Evolutionary conservation across 345 rosid genomes (phyloP).

Genomic region (Citrus mangshanensis): DNA sequence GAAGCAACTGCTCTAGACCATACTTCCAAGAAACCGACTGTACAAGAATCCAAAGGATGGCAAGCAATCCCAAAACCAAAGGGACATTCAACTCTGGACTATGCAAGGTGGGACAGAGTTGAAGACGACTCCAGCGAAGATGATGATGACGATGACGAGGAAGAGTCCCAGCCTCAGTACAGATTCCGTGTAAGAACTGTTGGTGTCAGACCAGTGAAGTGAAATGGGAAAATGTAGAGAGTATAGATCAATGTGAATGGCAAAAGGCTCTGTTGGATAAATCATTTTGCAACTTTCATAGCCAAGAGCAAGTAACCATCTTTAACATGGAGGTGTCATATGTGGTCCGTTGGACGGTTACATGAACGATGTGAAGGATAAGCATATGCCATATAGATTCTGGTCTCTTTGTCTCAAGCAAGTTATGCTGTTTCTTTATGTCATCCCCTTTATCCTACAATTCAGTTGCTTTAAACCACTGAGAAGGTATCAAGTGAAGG

Average conservation of each 20-base stretch:
- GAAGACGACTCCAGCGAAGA: conserved; percentile 83
- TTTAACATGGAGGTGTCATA: not conserved
- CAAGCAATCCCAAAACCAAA: conserved; percentile 93
- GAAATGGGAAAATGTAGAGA: conserved; percentile 21
- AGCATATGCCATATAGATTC: not conserved
- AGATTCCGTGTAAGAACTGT: conserved; percentile 81
- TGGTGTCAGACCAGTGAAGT: conserved; percentile 76
- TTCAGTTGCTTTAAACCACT: not conserved
- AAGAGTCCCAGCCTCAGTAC: conserved; percentile 65
- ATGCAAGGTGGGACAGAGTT: conserved; percentile 82
- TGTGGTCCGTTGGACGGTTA: not conserved
- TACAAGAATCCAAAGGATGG: conserved; percentile 62
- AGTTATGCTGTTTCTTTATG: not conserved
- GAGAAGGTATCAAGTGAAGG: not conserved
- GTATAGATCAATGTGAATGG: not conserved
- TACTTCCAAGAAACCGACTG: conserved; percentile 32
- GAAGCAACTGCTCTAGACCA: conserved; percentile 25
- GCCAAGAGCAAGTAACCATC: not conserved
- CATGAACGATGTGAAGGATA: not conserved
- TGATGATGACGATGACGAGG: conserved; percentile 56
- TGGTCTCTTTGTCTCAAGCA: not conserved
- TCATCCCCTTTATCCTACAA: not conserved
- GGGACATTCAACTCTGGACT: conserved; percentile 89
- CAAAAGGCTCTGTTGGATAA: not conserved
- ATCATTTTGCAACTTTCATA: not conserved